Conservation (phyloP, 2,329 filamentous ascomycete species). For the Shiraia sp. region DNA sequence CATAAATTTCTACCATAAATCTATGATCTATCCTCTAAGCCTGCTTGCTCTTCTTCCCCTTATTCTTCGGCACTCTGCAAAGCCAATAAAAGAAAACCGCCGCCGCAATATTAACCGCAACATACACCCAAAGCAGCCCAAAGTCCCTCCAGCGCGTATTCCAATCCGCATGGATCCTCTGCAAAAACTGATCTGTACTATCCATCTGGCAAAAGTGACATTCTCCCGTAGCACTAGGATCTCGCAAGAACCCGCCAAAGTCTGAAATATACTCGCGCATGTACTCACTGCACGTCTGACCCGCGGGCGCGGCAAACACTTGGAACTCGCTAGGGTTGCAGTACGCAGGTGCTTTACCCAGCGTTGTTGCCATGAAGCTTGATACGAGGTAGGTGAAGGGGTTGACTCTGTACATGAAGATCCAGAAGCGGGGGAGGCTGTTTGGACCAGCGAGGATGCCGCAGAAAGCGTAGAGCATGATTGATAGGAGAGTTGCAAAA, state of each 20-base stretch:
- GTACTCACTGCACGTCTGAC: slow-evolving; percentile 49
- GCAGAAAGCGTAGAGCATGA: slow-evolving; percentile 50
- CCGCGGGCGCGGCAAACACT: slow-evolving; percentile 43
- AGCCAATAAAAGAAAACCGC: slow-evolving; percentile 59
- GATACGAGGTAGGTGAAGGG: slow-evolving; percentile 70
- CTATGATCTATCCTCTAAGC: not conserved
- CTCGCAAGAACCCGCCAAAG: slow-evolving; percentile 48
- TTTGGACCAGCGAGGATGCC: slow-evolving; percentile 64
- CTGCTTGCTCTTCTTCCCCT: slow-evolving; percentile 39
- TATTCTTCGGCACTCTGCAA: slow-evolving; percentile 54
- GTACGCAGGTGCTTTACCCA: slow-evolving; percentile 53
- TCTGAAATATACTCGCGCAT: slow-evolving; percentile 47
- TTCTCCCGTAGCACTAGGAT: slow-evolving; percentile 43
- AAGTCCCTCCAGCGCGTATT: slow-evolving; percentile 63
- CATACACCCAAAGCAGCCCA: slow-evolving; percentile 55
- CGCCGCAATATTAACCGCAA: slow-evolving; percentile 54
- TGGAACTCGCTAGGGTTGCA: slow-evolving; percentile 51
- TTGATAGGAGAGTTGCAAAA: slow-evolving; percentile 62
- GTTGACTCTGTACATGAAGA: slow-evolving; percentile 73
- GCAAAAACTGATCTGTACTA: slow-evolving; percentile 54
- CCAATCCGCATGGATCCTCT: slow-evolving; percentile 47
- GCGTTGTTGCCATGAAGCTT: slow-evolving; percentile 57
- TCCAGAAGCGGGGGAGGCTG: slow-evolving; percentile 72
- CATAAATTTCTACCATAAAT: too few relatives aligned
- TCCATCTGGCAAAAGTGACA: slow-evolving; percentile 56